phyloP scores from a whole-genome alignment of 495 filamentous ascomycete species.

The Talaromyces stipitatus region DNA sequence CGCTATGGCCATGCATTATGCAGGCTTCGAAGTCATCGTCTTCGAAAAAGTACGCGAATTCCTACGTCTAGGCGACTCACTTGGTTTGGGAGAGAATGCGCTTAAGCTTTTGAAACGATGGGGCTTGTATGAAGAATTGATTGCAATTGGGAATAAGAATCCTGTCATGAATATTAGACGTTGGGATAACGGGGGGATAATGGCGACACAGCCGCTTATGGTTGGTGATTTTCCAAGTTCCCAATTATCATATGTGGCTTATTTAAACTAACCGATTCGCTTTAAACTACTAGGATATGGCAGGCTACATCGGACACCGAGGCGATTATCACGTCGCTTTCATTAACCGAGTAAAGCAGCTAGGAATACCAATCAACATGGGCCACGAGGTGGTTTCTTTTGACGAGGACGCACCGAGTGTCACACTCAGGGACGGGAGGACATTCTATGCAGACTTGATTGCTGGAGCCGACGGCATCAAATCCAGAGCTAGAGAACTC shows the following conservation, averaged over 20 bases:
- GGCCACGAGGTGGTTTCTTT: constrained; percentile 37
- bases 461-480: constrained; percentile 40
- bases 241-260: too few relatives aligned
- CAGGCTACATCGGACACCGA: constrained; percentile 20
- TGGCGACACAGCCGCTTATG: neutral
- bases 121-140: constrained; percentile 1
- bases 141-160: neutral
- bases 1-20: constrained; percentile 16
- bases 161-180: neutral
- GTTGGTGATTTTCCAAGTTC: neutral
- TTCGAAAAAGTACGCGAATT: constrained; percentile 43
- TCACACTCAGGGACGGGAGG: constrained; percentile 15
- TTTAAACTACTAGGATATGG: neutral
- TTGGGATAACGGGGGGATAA: neutral
- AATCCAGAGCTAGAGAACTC: constrained; percentile 33
- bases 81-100: constrained; percentile 1
- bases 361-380: constrained; percentile 42
- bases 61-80: constrained; percentile 30
- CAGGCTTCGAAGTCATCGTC: constrained; percentile 37
- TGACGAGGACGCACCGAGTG: constrained; percentile 30
- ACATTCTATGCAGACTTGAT: constrained; percentile 23
- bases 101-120: neutral
- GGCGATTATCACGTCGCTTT: constrained; percentile 47
- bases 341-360: constrained; percentile 36
- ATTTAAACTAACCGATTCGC: too few relatives aligned